Percentiles rank a stretch among this genome's conserved stretches.
phyloP scores from a whole-genome alignment of 108 stramenopile genomes.

The Nannochloropsis oceanica region DNA sequence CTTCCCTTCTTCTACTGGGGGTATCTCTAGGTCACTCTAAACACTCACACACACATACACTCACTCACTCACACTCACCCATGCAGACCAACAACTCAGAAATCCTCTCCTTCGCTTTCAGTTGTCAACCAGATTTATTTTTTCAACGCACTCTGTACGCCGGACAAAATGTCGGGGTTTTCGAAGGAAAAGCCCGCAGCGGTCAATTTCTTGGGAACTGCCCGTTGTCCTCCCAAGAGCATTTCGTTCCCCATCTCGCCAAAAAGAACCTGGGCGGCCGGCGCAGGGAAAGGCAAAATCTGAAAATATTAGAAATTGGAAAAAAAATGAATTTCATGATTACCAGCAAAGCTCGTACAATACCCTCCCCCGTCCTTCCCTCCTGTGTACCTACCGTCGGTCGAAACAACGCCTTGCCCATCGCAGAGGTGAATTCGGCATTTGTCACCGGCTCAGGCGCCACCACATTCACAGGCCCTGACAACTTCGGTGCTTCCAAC shows the following conservation, averaged over 20 bases:
- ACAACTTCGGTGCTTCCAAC: not conserved
- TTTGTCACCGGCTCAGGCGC: constrained; percentile 46
- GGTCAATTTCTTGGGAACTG: not conserved
- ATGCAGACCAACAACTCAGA: too few relatives aligned
- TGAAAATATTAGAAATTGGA: not conserved
- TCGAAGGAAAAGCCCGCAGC: constrained; percentile 1
- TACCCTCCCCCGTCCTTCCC: too few relatives aligned
- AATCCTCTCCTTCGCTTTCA: too few relatives aligned
- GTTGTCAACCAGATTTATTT: not conserved
- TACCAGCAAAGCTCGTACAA: too few relatives aligned
- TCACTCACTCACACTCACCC: too few relatives aligned
- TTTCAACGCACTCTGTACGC: not conserved
- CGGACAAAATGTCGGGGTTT: not conserved
- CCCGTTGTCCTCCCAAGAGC: constrained; percentile 31
- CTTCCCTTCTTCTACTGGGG: too few relatives aligned
- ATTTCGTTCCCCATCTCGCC: constrained; percentile 65
- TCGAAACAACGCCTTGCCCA: constrained; percentile 45
- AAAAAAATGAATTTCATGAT: not conserved
- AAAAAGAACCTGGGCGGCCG: constrained; percentile 45
- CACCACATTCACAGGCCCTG: constrained; percentile 49
- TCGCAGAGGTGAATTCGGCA: constrained; percentile 44
- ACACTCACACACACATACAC: too few relatives aligned
- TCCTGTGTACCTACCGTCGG: constrained; percentile 27
- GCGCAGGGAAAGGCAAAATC: constrained; percentile 47
- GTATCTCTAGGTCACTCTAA: too few relatives aligned